These are phyloP conservation scores for Penicillium roqueforti DNA, from an alignment of 495 filamentous ascomycete species.

Conservation along the genomic window DNA sequence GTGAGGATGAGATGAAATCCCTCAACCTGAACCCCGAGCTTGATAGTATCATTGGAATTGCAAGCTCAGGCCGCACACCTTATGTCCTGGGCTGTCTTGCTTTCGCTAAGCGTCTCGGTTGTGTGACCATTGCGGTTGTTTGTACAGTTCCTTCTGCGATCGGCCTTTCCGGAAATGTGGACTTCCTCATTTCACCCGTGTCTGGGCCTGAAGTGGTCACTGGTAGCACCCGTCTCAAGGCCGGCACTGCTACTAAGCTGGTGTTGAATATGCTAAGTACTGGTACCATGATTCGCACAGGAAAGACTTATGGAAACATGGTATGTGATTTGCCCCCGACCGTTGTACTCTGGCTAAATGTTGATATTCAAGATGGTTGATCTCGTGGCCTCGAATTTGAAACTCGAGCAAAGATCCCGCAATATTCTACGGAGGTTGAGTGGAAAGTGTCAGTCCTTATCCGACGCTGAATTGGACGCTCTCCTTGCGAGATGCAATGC, in stretches of 20 bases:
- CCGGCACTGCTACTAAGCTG: constrained; percentile 38
- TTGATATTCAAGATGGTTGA: constrained; percentile 32
- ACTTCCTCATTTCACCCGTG: constrained; percentile 30
- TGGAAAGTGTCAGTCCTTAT: constrained; percentile 13
- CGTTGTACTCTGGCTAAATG: constrained; percentile 1
- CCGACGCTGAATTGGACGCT: constrained; percentile 25
- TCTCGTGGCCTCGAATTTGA: constrained; percentile 36
- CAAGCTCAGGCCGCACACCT: constrained; percentile 40
- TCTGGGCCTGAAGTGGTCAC: constrained; percentile 37
- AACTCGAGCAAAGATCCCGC: constrained; percentile 34
- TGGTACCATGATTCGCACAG: constrained; percentile 35
- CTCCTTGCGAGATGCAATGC: constrained; percentile 23
- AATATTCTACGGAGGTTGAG: constrained; percentile 34
- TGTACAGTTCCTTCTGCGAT: constrained; percentile 33
- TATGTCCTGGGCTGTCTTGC: constrained; percentile 37
- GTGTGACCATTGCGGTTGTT: constrained; percentile 33
- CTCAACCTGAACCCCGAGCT: constrained; percentile 26
- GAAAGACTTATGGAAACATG: constrained; percentile 42
- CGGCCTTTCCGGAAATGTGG: constrained; percentile 23
- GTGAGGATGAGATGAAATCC: constrained; percentile 21
- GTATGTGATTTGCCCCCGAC: constrained; percentile 7
- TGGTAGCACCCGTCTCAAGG: constrained; percentile 40
- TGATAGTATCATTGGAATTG: constrained; percentile 39
- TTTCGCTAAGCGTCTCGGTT: constrained; percentile 30
- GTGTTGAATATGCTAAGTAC: constrained; percentile 42